phyloP scores from a whole-genome alignment of 305 asterid species.

The Rubia peregrina region DNA sequence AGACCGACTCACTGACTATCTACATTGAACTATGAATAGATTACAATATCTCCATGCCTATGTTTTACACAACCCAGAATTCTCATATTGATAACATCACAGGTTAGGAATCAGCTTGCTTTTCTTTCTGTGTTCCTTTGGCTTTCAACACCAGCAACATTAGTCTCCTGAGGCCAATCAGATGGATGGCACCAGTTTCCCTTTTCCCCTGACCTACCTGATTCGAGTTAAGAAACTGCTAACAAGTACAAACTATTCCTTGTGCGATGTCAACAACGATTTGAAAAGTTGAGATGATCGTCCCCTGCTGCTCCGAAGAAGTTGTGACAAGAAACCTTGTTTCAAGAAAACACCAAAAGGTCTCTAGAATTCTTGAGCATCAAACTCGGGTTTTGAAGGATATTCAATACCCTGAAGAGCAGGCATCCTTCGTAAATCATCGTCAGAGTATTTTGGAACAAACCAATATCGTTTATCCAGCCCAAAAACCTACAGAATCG shows the following conservation, averaged over 20 bases:
- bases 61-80: conserved; percentile 13
- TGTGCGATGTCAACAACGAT: conserved; percentile 1
- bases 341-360: neutral
- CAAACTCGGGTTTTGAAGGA: conserved; percentile 80
- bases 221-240: conserved; percentile 3
- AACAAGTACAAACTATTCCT: conserved; percentile 5
- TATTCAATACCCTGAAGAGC: conserved; percentile 95
- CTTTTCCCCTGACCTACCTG: conserved; percentile 7
- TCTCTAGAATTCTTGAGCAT: conserved; percentile 51
- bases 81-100: neutral
- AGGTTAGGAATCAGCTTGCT: conserved; percentile 11
- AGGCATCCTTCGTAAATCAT: conserved; percentile 77
- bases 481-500: conserved; percentile 70
- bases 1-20: conserved; percentile 6
- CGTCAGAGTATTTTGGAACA: conserved; percentile 76
- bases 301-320: conserved; percentile 12
- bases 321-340: conserved; percentile 12
- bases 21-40: conserved; percentile 11
- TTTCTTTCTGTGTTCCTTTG: neutral
- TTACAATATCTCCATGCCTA: conserved; percentile 14
- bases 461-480: conserved; percentile 77
- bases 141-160: conserved; percentile 8
- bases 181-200: conserved; percentile 7
- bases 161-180: neutral
- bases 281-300: conserved; percentile 4